A percentile compares a stretch with the other conserved stretches of the same genome.
phyloP scores from a whole-genome alignment of 352 stramenopile species.

The Pythium brachiatum region DNA sequence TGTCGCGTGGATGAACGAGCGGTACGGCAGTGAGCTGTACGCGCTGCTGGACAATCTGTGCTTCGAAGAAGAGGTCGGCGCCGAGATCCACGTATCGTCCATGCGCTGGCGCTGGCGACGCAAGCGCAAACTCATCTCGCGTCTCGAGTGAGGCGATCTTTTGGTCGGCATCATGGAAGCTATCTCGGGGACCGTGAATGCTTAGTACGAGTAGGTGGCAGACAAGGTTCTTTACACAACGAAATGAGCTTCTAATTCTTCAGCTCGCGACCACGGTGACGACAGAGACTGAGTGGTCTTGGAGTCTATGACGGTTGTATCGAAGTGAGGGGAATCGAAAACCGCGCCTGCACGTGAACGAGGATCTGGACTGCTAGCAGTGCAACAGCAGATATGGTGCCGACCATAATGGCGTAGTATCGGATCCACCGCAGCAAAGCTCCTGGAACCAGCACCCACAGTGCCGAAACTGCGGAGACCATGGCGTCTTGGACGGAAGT shows the following conservation, averaged over 20 bases:
- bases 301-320: neutral
- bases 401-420: neutral
- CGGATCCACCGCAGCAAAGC: neutral
- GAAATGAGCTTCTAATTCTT: no score
- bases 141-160: conserved; percentile 49
- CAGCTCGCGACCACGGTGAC: no score
- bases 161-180: no score
- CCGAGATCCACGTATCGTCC: conserved; percentile 73
- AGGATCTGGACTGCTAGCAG: neutral
- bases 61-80: conserved; percentile 79
- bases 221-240: no score
- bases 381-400: neutral
- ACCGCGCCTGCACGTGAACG: no score
- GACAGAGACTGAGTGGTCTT: no score
- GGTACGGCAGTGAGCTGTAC: conserved; percentile 83
- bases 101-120: conserved; percentile 89
- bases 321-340: neutral
- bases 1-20: conserved; percentile 81
- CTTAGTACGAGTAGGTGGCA: no score
- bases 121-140: conserved; percentile 82
- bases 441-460: neutral
- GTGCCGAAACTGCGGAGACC: neutral
- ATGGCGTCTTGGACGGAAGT: no score
- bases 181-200: no score
- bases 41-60: conserved; percentile 83